A percentile compares a stretch with the other conserved stretches of the same genome.
Conservation (phyloP, 2,329 filamentous ascomycete species). For the Penicillium hordei region DNA sequence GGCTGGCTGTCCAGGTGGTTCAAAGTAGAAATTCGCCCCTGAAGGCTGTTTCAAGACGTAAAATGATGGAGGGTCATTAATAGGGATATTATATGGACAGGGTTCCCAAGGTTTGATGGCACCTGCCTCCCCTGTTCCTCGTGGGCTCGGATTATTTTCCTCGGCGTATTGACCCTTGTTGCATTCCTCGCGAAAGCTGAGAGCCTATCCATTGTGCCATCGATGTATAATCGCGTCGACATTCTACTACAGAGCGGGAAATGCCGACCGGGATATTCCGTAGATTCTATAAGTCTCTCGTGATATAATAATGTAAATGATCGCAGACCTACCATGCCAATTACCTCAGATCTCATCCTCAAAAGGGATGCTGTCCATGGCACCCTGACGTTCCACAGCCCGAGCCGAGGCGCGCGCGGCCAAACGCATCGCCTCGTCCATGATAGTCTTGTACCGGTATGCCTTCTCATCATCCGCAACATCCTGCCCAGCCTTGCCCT, state of each 20-base stretch:
- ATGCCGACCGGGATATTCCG: background rate
- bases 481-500: constrained; percentile 54
- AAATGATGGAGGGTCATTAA: constrained; percentile 7
- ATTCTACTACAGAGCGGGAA: background rate
- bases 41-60: background rate
- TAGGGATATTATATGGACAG: background rate
- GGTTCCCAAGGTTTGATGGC: background rate
- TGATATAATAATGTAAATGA: constrained; percentile 13
- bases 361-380: constrained; percentile 52
- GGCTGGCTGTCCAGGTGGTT: background rate
- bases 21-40: background rate
- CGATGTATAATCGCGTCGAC: background rate
- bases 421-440: constrained; percentile 45
- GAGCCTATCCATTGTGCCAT: background rate
- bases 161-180: background rate
- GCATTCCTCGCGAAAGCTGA: constrained; percentile 3
- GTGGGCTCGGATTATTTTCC: constrained; percentile 1
- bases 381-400: constrained; percentile 47
- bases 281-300: background rate
- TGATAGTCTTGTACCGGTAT: constrained; percentile 44
- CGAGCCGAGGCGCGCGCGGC: constrained; percentile 47
- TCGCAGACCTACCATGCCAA: background rate
- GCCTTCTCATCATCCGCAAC: constrained; percentile 36
- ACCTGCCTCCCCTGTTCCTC: constrained; percentile 1
- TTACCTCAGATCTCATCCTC: constrained; percentile 42